Evolutionary conservation across 257 asterid genomes (phyloP), one percentile per base, ranked within the genome.

Genomic region (Solanum peruvianum): DNA sequence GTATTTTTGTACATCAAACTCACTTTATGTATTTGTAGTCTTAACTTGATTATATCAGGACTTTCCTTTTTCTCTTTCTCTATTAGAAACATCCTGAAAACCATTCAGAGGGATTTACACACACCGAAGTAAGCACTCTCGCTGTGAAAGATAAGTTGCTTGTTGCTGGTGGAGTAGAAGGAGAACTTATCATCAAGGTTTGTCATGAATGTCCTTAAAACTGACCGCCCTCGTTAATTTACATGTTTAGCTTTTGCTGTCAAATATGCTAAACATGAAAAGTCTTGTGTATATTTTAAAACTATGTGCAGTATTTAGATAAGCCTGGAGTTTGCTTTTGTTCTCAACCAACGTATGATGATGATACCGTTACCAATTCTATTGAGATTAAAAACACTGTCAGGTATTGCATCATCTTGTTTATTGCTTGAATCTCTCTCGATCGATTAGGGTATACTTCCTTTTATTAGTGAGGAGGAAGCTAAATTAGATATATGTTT

Each of bases 31-130:
- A 71, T 56, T 56, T 56, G 1, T 56, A 56, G 25, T 56, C 64
- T 56, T 56, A 56, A 20, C 64, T 56, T 20, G 64, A 9, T 11
- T 33, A 18, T 39, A 16, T 71, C 0, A 33, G 41, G 25, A 35
- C 27, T 3, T 44, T 35, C 25, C 25, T 25, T 4, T 56, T 85
- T 60, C 23, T 72, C 29, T 62, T 62, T 9, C 11, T 87, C 44
- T 44, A 39, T 90, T 88, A 95, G 99, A 94, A 93, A 92, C 99
- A 96, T 89, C 98, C 99, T 87, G 98, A 98, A 87, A 96, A 93
- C 91, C 90, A 95, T 81, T 90, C 92, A 86, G 99, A 93, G 91
- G 99, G 75, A 69, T 29, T 29, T 69, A 90, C 94, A 8, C 96
- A 95, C 91, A 95, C 98, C 67, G 98, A 96, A 90, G 93, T 96